Evolutionary conservation across 805 yeast genomes (phyloP), one percentile per base, ranked within the genome.

Genomic region (Crinitomyces ghanaensis): DNA sequence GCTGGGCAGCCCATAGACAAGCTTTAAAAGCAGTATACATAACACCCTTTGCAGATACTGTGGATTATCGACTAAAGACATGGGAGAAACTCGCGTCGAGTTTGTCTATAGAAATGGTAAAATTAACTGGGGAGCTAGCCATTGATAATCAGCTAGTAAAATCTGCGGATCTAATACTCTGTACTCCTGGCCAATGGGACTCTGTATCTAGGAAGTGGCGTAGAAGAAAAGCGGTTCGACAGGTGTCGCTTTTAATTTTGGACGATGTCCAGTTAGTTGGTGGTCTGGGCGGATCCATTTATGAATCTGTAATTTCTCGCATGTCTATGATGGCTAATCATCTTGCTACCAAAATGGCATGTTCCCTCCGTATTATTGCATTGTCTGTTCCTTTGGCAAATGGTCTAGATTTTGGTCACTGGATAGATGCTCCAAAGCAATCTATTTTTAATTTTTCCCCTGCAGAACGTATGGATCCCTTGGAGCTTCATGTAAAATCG

Each of bases 171-270:
- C 53, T 88, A 33, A 56, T 83, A 12, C 54, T 88, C 9, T 72
- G 83, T 4, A 84, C 96, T 0, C 94, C 95, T 0, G 63, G 59
- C 15, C 88, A 82, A 41, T 80, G 84, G 62, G 86, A 82, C 40
- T 43, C 61, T 4, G 46, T 85, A 1, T 71, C 93, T 0, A 69
- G 88, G 40, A 65, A 85, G 30, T 86, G 97, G 97, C 76, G 76
- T 44, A 79, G 75, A 42, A 65, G 93, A 36, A 73, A 70, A 42
- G 73, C 42, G 41, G 62, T 88, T 4, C 83, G 77, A 39, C 51
- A 70, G 0, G 70, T 88, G 19, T 84, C 74, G 29, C 51, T 83
- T 20, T 48, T 84, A 2, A 68, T 91, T 32, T 73, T 72, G 24
- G 95, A 83, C 52, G 84, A 83, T 48, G 56, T 71, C 12, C 95